Evolutionary conservation across 2,329 filamentous ascomycete genomes (phyloP).

Genomic region (Stagonosporopsis chrysanthemi): DNA sequence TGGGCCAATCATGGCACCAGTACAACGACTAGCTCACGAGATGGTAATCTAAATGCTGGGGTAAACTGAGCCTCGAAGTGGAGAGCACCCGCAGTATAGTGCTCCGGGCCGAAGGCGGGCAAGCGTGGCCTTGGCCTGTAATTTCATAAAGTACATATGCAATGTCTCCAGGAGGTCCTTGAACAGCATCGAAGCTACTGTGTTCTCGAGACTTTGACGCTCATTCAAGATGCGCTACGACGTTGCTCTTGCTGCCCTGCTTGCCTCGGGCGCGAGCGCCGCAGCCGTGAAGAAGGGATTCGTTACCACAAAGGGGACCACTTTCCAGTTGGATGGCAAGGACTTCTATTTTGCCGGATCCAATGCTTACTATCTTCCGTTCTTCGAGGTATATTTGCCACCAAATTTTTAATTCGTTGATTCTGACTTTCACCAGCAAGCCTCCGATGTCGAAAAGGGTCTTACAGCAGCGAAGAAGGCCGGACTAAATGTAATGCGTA

Average conservation of each 20-base stretch:
- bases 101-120: conserved; percentile 14
- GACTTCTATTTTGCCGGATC: conserved; percentile 65
- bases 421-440: conserved; percentile 47
- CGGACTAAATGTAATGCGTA: conserved; percentile 62
- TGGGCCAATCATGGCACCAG: conserved; percentile 8
- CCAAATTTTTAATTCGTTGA: not conserved
- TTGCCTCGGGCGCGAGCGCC: conserved; percentile 27
- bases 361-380: conserved; percentile 66
- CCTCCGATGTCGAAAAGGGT: conserved; percentile 57
- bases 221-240: conserved; percentile 25
- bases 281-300: conserved; percentile 50
- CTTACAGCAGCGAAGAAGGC: conserved; percentile 57
- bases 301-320: conserved; percentile 58
- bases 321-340: conserved; percentile 63
- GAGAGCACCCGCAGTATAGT: conserved; percentile 8
- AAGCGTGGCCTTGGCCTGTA: conserved; percentile 14
- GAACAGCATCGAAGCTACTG: conserved; percentile 7
- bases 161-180: not conserved
- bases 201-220: conserved; percentile 1
- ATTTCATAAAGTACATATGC: conserved; percentile 16
- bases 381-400: conserved; percentile 54
- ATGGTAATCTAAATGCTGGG: conserved; percentile 18
- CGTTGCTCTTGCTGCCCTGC: conserved; percentile 24
- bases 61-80: conserved; percentile 12
- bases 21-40: not conserved